Base-by-base conservation (phyloP, 768 basidiomycete genomes). In the Xerocomus spinulosus region DNA sequence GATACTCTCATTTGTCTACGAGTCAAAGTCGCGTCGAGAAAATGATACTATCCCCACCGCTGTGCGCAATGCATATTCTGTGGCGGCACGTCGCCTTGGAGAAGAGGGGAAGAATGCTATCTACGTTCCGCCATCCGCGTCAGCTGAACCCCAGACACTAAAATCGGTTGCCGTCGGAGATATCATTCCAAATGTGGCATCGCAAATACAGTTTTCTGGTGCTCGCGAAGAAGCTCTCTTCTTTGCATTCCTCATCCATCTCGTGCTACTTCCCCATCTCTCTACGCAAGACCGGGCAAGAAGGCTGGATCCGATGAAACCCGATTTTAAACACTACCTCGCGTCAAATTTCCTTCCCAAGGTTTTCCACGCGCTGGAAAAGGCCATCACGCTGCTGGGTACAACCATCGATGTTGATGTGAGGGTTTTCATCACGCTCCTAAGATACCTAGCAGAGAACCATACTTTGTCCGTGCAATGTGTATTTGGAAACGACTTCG, bases 1-100 rank as follows among this genome's bases (percentile, higher is more conserved):
- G 85, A 76, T 85, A 32, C 60, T 78, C 12, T 71, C 84, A 0
- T 84, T 85, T 52, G 73, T 87, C 10, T 79, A 72, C 42, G 75
- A 76, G 45, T 69, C 54, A 55, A 74, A 57, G 28, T 66, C 68
- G 23, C 48, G 30, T 33, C 24, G n/a, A 41, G 23, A 2, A 34
- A 14, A 44, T 56, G 29, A 62, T 56, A 58, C 23, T 18, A 9
- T 61, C 5, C 54, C 58, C 1, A 1, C 15, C 5, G 15, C 36
- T 17, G 10, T 64, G 30, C 53, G 49, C 23, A 15, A 9, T 14
- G 53, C 48, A 24, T 45, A 10, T 20, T 43, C 43, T 2, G 9
- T 24, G 14, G 62, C 60, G 13, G 38, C n/a, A n/a, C 43, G 15
- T 24, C 6, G 3, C 33, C 63, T 65, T 30, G 28, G 45, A 35